Evolutionary conservation across 2,329 filamentous ascomycete genomes (phyloP).

Genomic region (Microdochium paspali): DNA sequence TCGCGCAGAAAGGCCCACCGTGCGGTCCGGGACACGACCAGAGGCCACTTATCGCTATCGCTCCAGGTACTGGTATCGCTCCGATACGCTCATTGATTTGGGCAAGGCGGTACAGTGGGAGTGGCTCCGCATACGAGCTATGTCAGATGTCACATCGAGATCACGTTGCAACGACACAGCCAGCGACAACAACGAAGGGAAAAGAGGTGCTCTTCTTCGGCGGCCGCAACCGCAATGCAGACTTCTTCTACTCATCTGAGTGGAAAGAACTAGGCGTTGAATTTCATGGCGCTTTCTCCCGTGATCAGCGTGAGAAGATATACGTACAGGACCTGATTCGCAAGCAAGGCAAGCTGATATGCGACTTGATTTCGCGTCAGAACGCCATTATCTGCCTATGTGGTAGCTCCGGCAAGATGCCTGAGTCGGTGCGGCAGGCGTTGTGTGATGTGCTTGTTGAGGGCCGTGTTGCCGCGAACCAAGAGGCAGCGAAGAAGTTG

Average conservation of each 20-base stretch:
- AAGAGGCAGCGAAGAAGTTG: slow-evolving; percentile 26
- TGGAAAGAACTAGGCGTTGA: slow-evolving; percentile 50
- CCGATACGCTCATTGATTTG: slow-evolving; percentile 76
- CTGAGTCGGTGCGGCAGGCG: slow-evolving; percentile 41
- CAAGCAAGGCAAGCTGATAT: slow-evolving; percentile 26
- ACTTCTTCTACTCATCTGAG: slow-evolving; percentile 76
- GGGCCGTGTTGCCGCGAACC: slow-evolving; percentile 19
- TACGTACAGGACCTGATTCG: slow-evolving; percentile 48
- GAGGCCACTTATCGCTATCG: slow-evolving; percentile 64
- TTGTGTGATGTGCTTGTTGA: slow-evolving; percentile 38
- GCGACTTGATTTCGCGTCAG: slow-evolving; percentile 23
- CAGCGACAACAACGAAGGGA: too few species aligned
- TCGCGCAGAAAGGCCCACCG: slow-evolving; percentile 15
- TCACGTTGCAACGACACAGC: too few species aligned
- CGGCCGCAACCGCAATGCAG: slow-evolving; percentile 61
- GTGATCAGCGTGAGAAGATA: slow-evolving; percentile 50
- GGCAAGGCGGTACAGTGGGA: too few species aligned
- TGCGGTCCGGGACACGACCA: slow-evolving; percentile 5
- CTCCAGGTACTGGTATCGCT: slow-evolving; percentile 79
- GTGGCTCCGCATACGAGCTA: too few species aligned
- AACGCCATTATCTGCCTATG: slow-evolving; percentile 42
- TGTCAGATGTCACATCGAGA: too few species aligned
- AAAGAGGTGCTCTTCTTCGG: slow-evolving; percentile 66
- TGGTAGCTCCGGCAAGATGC: slow-evolving; percentile 50
- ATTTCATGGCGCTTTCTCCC: slow-evolving; percentile 58